These are phyloP conservation scores for Trebouxia sp. DNA, from an alignment of 139 green algal genomes.

Conservation along the genomic window DNA sequence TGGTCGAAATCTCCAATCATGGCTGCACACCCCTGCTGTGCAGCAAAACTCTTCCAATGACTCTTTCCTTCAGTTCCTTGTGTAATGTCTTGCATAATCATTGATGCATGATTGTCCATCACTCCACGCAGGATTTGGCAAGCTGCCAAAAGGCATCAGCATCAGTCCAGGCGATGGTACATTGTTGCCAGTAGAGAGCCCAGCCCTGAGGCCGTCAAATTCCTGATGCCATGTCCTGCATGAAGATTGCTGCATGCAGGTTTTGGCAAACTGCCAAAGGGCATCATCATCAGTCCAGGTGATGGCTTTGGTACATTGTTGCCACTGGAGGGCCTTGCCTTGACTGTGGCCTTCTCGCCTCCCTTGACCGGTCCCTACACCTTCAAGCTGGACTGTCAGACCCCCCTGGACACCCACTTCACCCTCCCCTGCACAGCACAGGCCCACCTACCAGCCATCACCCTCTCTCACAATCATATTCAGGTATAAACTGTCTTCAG, in stretches of 20 bases:
- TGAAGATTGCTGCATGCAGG: slow-evolving; percentile 10
- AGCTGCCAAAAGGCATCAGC: not conserved
- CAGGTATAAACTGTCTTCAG: slow-evolving; percentile 7
- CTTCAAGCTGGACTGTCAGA: slow-evolving; percentile 15
- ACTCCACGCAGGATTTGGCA: not conserved
- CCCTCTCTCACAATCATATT: slow-evolving; percentile 52
- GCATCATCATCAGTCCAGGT: slow-evolving; percentile 47
- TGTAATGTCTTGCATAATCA: too few relatives aligned
- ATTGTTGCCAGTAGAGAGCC: not conserved
- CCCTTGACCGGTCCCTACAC: not conserved
- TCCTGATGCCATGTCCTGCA: too few relatives aligned
- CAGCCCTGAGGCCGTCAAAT: not conserved
- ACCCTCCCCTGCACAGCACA: slow-evolving; percentile 43
- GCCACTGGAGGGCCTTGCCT: slow-evolving; percentile 25
- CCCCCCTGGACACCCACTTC: slow-evolving; percentile 45
- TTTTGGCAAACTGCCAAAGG: slow-evolving; percentile 39
- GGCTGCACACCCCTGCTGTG: too few relatives aligned
- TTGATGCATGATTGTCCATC: too few relatives aligned
- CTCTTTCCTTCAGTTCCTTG: too few relatives aligned
- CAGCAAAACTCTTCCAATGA: too few relatives aligned
- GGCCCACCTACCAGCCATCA: slow-evolving; percentile 47
- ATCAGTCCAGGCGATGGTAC: not conserved
- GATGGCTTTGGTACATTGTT: slow-evolving; percentile 63
- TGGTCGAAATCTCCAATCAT: too few relatives aligned
- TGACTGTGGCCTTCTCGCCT: not conserved